Conservation (phyloP, 106 monocot genomes). For the Apostasia shenzhenica region DNA sequence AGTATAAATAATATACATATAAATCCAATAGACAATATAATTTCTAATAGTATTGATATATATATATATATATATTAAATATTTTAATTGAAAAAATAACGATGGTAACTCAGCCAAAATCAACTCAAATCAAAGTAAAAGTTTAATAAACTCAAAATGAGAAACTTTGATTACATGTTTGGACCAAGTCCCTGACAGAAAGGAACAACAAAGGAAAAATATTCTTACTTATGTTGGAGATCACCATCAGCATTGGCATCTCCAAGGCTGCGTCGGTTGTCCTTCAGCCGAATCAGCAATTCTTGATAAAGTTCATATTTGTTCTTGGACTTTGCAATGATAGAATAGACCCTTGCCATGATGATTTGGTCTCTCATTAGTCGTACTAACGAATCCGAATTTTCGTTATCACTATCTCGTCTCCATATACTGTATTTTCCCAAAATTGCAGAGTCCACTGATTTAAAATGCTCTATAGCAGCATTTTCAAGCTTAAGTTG, state of each 20-base stretch:
- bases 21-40: too few species aligned
- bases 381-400: conserved; percentile 48
- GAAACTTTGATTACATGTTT: too few species aligned
- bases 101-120: background rate
- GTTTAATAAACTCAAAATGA: background rate
- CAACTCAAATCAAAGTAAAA: background rate
- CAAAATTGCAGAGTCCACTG: conserved; percentile 50
- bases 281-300: conserved; percentile 38
- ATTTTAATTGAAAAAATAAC: too few species aligned
- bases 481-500: conserved; percentile 59
- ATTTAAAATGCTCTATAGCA: conserved; percentile 64
- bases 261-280: conserved; percentile 56
- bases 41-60: too few species aligned
- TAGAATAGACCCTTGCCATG: conserved; percentile 57
- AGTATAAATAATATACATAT: too few species aligned
- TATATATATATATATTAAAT: too few species aligned
- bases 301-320: conserved; percentile 60
- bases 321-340: conserved; percentile 61
- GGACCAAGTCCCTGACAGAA: background rate
- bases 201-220: background rate
- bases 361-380: conserved; percentile 65
- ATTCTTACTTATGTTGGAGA: conserved; percentile 42
- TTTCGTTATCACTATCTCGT: conserved; percentile 57
- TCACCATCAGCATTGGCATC: conserved; percentile 65
- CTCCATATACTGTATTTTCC: conserved; percentile 77